Percentiles rank a stretch among this genome's conserved stretches.
Conservation (phyloP, 768 basidiomycete species). For the Mycena maculata region DNA sequence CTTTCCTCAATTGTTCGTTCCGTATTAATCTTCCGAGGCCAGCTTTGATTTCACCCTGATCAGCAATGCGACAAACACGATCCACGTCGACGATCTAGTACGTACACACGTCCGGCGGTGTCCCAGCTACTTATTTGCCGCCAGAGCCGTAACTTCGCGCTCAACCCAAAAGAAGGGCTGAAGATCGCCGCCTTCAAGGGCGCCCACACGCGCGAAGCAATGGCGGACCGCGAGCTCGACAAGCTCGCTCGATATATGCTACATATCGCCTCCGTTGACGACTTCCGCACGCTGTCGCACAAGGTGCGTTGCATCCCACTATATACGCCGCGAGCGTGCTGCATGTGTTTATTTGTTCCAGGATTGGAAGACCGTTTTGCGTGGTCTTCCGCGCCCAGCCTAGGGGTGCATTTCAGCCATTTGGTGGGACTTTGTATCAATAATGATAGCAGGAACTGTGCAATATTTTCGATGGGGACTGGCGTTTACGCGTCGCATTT, state of each 20-base stretch:
- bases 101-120: slow-evolving; percentile 29
- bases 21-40: neutral
- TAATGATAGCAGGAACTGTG: neutral
- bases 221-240: slow-evolving; percentile 76
- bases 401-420: neutral
- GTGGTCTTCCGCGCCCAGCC: slow-evolving; percentile 46
- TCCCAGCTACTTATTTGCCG: neutral
- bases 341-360: slow-evolving; percentile 33
- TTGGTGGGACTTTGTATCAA: neutral
- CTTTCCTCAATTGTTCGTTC: slow-evolving; percentile 79
- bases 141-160: slow-evolving; percentile 86
- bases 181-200: slow-evolving; percentile 87
- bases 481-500: too few species aligned
- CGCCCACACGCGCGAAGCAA: slow-evolving; percentile 72
- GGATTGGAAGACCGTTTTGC: slow-evolving; percentile 65
- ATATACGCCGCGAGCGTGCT: too few species aligned
- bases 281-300: slow-evolving; percentile 75
- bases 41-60: neutral
- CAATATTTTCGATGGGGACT: too few species aligned
- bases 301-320: slow-evolving; percentile 55
- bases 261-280: slow-evolving; percentile 66
- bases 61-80: slow-evolving; percentile 77
- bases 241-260: slow-evolving; percentile 75
- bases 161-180: slow-evolving; percentile 86
- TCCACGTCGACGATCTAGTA: slow-evolving; percentile 90